Base-by-base conservation (phyloP, 2,329 filamentous ascomycete genomes). In the Grosmannia serpens region DNA sequence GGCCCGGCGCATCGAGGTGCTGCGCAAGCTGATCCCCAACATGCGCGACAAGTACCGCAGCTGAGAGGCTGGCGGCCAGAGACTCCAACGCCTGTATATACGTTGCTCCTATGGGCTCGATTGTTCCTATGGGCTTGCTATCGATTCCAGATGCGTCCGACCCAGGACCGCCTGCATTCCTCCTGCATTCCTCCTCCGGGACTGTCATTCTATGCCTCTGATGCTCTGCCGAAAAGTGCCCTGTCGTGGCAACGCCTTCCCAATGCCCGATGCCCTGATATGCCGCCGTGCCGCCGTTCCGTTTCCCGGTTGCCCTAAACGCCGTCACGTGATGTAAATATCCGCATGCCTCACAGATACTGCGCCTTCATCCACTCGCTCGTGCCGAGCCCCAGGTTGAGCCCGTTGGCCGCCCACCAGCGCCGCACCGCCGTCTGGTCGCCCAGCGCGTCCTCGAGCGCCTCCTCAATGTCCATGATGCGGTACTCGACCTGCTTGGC, bases 391-490 rank as follows among this genome's bases (percentile, higher is more conserved):
- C 89, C 88, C 56, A 95, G 71, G 67, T 94, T 92, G 62, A 95
- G 73, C 0, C 89, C 90, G 65, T 94, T 92, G 63, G 79, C 75
- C 27, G 88, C 87, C 92, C 92, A 97, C 92, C 92, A 97, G 62
- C 80, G 78, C 59, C 89, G 77, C 22, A 95, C 89, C 44, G 81
- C 80, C 63, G 85, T 83, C 62, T 90, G 62, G 58, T 87, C 85
- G 10, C 81, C 82, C 55, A 92, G 82, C 26, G 89, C 89, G 69
- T 96, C 91, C 69, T 96, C 91, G 46, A 96, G 78, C 0, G 91
- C 91, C 72, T 96, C 92, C 70, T 96, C 91, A 61, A 97, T 94
- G 70, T 95, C 91, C 70, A 91, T 96, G 1, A 90, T 95, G 70
- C 92, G 91, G 72, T 96, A 96, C 70, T 95, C 90, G 29, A 96